Evolutionary conservation across 1,284 basidiomycete genomes (phyloP), one percentile per base, ranked within the genome.

Genomic region (Bondarzewia mesenterica): DNA sequence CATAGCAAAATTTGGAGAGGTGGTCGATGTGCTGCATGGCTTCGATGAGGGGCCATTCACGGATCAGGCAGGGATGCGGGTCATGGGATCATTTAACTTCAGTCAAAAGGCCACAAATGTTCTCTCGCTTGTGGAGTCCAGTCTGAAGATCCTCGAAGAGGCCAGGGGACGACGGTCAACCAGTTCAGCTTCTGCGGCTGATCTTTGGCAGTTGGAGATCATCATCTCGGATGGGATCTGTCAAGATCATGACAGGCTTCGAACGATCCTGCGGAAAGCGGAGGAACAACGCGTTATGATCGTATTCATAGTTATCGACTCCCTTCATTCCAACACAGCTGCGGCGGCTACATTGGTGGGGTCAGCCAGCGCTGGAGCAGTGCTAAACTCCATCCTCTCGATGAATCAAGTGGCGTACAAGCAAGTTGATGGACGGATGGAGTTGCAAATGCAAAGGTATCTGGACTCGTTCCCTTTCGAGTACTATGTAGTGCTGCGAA

Each of bases 181-280:
- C 63, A 71, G 71, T 27, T 82, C 80, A 18, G 68, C 78, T 7
- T 77, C 82, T n/a, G 77, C 81, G 2, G 76, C 80, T 2, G 93
- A 98, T 55, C 74, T 99, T 21, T 99, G 96, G 96, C 96, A 99
- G 64, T 77, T 99, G 47, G 82, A 97, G 66, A 93, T 99, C 69
- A 96, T 99, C 74, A 93, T 99, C 55, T 98, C 94, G 16, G 96
- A 99, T 63, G 96, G 96, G 26, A 90, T 98, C 55, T 98, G 94
- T 64, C 93, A 98, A 66, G 92, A 98, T 62, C 94, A 98, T 63
- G 89, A 93, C 42, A 74, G 77, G 56, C 73, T 99, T 43, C 80
- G 87, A 29, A 83, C 85, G 2, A 69, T 93, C 29, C 71, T 99
- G 27, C 78, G 96, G 37, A 82, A 81, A 56, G 96, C 95, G 1